Base-by-base conservation (phyloP, 805 yeast genomes). In the Candida lessepsii region DNA sequence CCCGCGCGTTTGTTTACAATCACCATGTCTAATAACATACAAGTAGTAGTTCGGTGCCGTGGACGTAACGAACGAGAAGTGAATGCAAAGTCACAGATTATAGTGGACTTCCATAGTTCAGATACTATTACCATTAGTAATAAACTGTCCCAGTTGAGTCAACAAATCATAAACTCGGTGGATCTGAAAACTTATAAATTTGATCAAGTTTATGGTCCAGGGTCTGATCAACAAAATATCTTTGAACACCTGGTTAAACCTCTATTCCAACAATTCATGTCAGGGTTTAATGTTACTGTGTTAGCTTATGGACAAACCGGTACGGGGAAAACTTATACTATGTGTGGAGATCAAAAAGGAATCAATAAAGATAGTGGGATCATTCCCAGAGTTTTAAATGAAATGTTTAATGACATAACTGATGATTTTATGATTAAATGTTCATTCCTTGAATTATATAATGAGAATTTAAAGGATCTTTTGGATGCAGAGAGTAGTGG, bases 291-390 rank as follows among this genome's bases (percentile, higher is more conserved):
- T 56, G 87, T 89, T 49, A 84, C 96, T 0, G 73, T 87, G 20
- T 70, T 88, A 49, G 95, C 93, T 0, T 78, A 78, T 53, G 83
- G 83, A 16, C 95, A 87, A 73, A 88, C 96, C 0, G 93, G 96
- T 1, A 85, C 95, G 0, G 96, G 96, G 18, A 88, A 87, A 53
- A 87, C 96, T 0, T 80, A 80, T 55, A 76, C 83, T 1, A 78
- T 78, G 93, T 78, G 76, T 56, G 82, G 83, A 7, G 72, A 70
- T 27, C 39, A 51, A 21, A 37, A 40, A 27, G 39, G 14, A 35
- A 42, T 32, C 15, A 43, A 40, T 24, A 52, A 54, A 19, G 65
- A 66, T 33, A 61, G 83, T 5, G 93, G 95, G 5, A 83, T 83
- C 36, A 73, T 81, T 23, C 77, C 55, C 45, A 65, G 81, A 26